phyloP scores from a whole-genome alignment of 768 basidiomycete species.

The Termitomyces eurrhizus region DNA sequence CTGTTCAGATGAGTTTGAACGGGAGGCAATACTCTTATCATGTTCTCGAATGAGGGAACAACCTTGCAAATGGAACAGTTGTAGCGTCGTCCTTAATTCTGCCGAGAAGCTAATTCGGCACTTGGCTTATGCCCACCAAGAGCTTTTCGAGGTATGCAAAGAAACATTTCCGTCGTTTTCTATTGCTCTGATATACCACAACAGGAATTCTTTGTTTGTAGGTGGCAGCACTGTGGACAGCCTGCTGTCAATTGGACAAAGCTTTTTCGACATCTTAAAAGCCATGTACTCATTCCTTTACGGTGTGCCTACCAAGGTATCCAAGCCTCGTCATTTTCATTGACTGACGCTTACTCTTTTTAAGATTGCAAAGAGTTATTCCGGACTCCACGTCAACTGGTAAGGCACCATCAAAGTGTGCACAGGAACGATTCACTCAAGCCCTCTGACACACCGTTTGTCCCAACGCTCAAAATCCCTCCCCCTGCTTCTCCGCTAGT shows the following conservation, averaged over 20 bases:
- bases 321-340: background rate
- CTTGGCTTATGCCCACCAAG: conserved; percentile 25
- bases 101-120: conserved; percentile 46
- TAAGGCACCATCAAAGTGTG: conserved; percentile 44
- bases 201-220: conserved; percentile 38
- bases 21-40: conserved; percentile 42
- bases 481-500: conserved; percentile 33
- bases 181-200: background rate
- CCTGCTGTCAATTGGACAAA: conserved; percentile 31
- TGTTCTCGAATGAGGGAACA: conserved; percentile 42
- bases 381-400: conserved; percentile 40
- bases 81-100: conserved; percentile 53
- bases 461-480: conserved; percentile 26
- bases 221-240: conserved; percentile 55
- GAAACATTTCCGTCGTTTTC: background rate
- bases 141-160: conserved; percentile 8
- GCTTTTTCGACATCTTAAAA: conserved; percentile 46
- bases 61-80: conserved; percentile 58
- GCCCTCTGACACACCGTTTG: conserved; percentile 27
- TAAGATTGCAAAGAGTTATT: conserved; percentile 54
- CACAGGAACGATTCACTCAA: conserved; percentile 33
- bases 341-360: background rate
- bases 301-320: conserved; percentile 52
- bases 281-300: conserved; percentile 43
- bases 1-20: conserved; percentile 24